Conservation (phyloP, 805 yeast genomes). For the Tetrapisispora phaffii region DNA sequence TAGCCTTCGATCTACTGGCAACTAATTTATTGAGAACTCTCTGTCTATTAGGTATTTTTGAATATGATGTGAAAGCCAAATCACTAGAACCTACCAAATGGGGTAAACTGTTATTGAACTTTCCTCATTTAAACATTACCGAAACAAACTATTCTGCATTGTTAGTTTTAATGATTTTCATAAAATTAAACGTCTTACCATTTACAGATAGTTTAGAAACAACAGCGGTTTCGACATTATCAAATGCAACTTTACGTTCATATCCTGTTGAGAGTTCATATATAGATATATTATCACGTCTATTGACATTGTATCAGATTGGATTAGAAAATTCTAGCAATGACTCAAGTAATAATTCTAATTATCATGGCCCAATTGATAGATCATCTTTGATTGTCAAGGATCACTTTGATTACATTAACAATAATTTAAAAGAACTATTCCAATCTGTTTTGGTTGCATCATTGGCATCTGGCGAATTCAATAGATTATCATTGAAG, state of each 20-base stretch:
- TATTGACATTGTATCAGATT: slow-evolving; percentile 38
- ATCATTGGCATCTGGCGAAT: slow-evolving; percentile 46
- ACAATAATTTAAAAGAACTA: slow-evolving; percentile 42
- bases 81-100: slow-evolving; percentile 37
- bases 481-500: slow-evolving; percentile 39
- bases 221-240: slow-evolving; percentile 21
- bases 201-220: slow-evolving; percentile 29
- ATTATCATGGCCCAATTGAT: slow-evolving; percentile 63
- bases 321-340: slow-evolving; percentile 45
- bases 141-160: slow-evolving; percentile 32
- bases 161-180: slow-evolving; percentile 39
- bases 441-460: slow-evolving; percentile 44
- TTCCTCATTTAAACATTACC: slow-evolving; percentile 26
- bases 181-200: slow-evolving; percentile 36
- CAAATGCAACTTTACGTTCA: slow-evolving; percentile 33
- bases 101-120: slow-evolving; percentile 39
- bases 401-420: slow-evolving; percentile 48
- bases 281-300: slow-evolving; percentile 38
- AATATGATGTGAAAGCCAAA: slow-evolving; percentile 20
- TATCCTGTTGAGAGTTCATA: slow-evolving; percentile 32
- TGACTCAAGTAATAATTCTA: slow-evolving; percentile 41
- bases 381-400: slow-evolving; percentile 56
- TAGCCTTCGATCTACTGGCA: slow-evolving; percentile 45
- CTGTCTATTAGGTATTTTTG: slow-evolving; percentile 35
- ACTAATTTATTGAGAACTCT: slow-evolving; percentile 48